Evolutionary conservation across 139 green algal species (phyloP), one percentile per base, ranked within the genome.

Genomic region (Chlamydomonas incerta): DNA sequence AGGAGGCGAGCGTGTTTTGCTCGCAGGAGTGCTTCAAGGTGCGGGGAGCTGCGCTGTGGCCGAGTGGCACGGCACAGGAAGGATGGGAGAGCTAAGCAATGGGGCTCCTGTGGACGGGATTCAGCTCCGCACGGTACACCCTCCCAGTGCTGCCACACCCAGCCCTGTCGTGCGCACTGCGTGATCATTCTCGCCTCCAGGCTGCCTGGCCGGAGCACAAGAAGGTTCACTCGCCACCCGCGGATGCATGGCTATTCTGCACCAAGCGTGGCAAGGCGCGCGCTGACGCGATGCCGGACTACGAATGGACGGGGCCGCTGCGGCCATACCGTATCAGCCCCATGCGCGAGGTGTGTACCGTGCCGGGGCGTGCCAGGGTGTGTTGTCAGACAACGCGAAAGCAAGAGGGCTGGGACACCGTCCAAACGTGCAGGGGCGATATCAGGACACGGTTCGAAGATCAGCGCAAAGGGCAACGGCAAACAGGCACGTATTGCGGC

Each of bases 11-110:
- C 55, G 90, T 93, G 11, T 99, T 98, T 87, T 99, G 97, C 89
- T 95, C 92, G 0, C 97, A 99, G 66, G 96, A 98, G 0, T 99
- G 97, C 88, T 99, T 99, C 95, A 99, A 99, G 93, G 95, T 95
- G 29, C 20, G 79, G 35, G 8, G 83, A 60, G 26, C 9, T 11
- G 6, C 29, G 24, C 55, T 33, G 9, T 50, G 29, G 20, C 13
- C 58, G 8, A 28, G 58, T 17, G 58, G 58, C 13, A 11, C 24
- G 26, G 24, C 60, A 67, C 60, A 31, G 41, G 41, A 8, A 8
- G 41, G 5, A 50, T 50, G 6, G 41, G 41, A 8, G 41, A 8
- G 41, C 8, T 5, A 5, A 13, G 41, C 41, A 50, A 8, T 5
- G 41, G 41, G 6, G 8, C 41, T 50, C 41, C 6, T 50, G 41